phyloP scores from a whole-genome alignment of 2,329 filamentous ascomycete genomes.

The Metarhizium robertsii region DNA sequence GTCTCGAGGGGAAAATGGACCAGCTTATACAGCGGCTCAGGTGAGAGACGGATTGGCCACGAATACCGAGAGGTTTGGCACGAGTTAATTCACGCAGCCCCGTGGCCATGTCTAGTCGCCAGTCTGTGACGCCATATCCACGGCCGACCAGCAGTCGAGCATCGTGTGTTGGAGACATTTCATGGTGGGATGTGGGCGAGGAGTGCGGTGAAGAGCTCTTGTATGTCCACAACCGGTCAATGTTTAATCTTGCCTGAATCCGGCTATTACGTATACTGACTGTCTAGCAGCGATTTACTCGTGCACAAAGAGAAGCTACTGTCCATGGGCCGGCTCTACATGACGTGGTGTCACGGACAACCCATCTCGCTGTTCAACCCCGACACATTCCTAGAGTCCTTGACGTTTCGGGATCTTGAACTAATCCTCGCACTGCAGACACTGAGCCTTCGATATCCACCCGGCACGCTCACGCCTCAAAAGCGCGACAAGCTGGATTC shows the following conservation, averaged over 20 bases:
- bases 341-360: slow-evolving; percentile 39
- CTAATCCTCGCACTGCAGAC: slow-evolving; percentile 27
- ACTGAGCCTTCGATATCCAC: slow-evolving; percentile 31
- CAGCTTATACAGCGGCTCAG: slow-evolving; percentile 12
- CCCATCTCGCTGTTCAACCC: slow-evolving; percentile 37
- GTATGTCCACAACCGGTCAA: not conserved
- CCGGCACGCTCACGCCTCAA: slow-evolving; percentile 8
- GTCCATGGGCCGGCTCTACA: slow-evolving; percentile 25
- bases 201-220: not conserved
- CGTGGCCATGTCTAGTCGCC: not conserved
- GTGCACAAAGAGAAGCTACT: slow-evolving; percentile 5
- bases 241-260: not conserved
- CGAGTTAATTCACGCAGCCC: not conserved
- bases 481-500: slow-evolving; percentile 6
- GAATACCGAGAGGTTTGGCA: not conserved
- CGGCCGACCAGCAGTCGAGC: not conserved
- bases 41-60: slow-evolving; percentile 1
- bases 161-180: slow-evolving; percentile 3
- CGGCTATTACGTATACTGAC: too few species aligned
- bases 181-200: slow-evolving; percentile 5
- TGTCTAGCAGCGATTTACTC: not conserved
- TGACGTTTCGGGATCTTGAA: slow-evolving; percentile 27
- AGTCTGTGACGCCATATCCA: not conserved
- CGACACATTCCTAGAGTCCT: slow-evolving; percentile 27
- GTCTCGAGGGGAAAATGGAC: slow-evolving; percentile 17